Evolutionary conservation across 176 grass and related monocot genomes (phyloP).

Genomic region (Oryza punctata): DNA sequence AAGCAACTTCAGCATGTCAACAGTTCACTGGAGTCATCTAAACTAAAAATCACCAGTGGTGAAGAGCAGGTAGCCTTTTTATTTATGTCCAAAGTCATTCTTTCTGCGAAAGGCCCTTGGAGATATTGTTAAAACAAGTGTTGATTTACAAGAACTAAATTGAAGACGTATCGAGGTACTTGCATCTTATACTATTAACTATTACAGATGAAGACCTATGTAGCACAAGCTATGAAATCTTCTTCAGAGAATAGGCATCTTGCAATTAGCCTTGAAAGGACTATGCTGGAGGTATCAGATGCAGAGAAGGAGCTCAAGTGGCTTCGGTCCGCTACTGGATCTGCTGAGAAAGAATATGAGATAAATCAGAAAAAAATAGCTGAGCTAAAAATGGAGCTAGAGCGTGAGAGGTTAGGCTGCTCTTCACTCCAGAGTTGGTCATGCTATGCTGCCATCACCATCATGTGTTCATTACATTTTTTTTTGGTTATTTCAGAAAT

Average conservation of each 20-base stretch:
- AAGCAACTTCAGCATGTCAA: conserved; percentile 88
- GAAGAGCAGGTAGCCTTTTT: conserved; percentile 83
- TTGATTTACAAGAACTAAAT: background rate
- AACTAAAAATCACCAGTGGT: conserved; percentile 63
- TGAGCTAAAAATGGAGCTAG: conserved; percentile 73
- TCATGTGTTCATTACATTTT: conserved; percentile 23
- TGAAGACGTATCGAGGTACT: background rate
- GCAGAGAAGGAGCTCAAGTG: conserved; percentile 89
- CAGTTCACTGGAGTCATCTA: conserved; percentile 70
- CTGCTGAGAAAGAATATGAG: conserved; percentile 81
- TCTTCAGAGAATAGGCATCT: conserved; percentile 76
- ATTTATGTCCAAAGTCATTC: conserved; percentile 13
- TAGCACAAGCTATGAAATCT: conserved; percentile 78
- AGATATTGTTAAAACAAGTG: conserved; percentile 10
- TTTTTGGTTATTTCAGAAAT: conserved; percentile 56
- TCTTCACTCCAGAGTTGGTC: conserved; percentile 25
- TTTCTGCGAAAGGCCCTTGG: background rate
- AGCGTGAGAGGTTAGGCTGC: conserved; percentile 71
- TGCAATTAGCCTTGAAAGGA: conserved; percentile 68
- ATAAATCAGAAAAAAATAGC: conserved; percentile 76
- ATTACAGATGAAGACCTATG: conserved; percentile 67
- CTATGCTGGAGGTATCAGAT: conserved; percentile 61
- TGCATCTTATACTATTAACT: conserved; percentile 20
- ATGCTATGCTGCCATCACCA: background rate
- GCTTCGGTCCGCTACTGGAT: conserved; percentile 67